Evolutionary conservation across 2,329 filamentous ascomycete genomes (phyloP), one percentile per base, ranked within the genome.

Genomic region (Dothideomycetes sp.): DNA sequence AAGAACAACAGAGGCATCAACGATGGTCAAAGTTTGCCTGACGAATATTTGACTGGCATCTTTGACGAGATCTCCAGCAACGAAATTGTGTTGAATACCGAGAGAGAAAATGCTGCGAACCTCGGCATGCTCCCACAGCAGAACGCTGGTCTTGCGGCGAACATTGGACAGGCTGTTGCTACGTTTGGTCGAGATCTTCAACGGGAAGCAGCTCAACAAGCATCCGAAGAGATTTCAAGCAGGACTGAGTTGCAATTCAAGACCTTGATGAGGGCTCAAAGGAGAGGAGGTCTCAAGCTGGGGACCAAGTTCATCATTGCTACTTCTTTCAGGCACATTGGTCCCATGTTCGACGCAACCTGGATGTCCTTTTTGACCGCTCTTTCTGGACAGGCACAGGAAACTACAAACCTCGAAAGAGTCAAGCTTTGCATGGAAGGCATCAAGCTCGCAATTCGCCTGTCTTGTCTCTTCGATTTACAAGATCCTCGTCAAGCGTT

Each of bases 291-390:
- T 2, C 46, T 42, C 31, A 81, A 82, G 58, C 78, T 66, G n/a
- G 62, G 60, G 52, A 80, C 70, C 63, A 79, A 68, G 42, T 98
- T 91, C 60, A 93, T 98, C 40, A 84, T 86, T 1, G 91, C 91
- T 3, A 91, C 86, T 2, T 96, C 88, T 0, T 88, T 86, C 58
- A 89, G 86, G 52, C 91, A 98, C 58, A 84, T 95, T 36, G 91
- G 91, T 0, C 87, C 91, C 1, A 98, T 98, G 91, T 96, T 98
- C 55, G 88, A 94, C 52, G 87, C 94, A 17, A 93, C 87, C 0
- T 98, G 91, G 91, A 98, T 96, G 89, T 94, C 89, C 8, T 93
- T 95, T 60, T 82, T 98, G 54, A 96, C 89, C 4, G 88, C 88
- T 0, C 72, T 98, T 18, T 95, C 89, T 1, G 88, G 84, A 37